phyloP scores from a whole-genome alignment of 352 stramenopile genomes.

The Pythium biforme region DNA sequence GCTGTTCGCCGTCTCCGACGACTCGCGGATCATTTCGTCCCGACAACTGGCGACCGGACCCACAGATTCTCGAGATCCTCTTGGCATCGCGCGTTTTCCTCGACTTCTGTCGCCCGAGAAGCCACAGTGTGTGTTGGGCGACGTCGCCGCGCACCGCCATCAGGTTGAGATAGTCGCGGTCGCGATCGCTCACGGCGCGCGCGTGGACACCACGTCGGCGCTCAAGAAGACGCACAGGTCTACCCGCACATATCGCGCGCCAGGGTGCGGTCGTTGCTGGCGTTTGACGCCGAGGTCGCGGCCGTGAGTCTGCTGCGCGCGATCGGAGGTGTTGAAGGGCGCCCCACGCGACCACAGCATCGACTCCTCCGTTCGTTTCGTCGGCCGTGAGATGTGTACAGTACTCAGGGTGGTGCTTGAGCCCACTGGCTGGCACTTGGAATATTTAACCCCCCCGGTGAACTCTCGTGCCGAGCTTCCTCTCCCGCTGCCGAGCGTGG shows the following conservation, averaged over 20 bases:
- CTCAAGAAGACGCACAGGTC: neutral
- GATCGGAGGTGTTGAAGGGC: neutral
- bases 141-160: neutral
- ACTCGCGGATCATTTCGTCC: no score
- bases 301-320: neutral
- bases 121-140: neutral
- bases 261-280: neutral
- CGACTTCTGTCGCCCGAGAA: neutral
- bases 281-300: neutral
- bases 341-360: no score
- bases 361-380: no score
- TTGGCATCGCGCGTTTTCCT: neutral
- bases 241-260: no score
- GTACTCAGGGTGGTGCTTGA: no score
- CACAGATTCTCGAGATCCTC: neutral
- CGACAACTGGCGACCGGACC: neutral
- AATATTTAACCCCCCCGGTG: no score
- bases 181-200: neutral
- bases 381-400: no score
- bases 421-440: no score
- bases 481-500: no score
- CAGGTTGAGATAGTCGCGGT: neutral
- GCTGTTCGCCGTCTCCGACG: no score
- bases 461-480: no score
- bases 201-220: neutral